A percentile compares a stretch with the other conserved stretches of the same genome.
Conservation (phyloP, 2,329 filamentous ascomycete genomes). For the Ceratocystis harringtonii region DNA sequence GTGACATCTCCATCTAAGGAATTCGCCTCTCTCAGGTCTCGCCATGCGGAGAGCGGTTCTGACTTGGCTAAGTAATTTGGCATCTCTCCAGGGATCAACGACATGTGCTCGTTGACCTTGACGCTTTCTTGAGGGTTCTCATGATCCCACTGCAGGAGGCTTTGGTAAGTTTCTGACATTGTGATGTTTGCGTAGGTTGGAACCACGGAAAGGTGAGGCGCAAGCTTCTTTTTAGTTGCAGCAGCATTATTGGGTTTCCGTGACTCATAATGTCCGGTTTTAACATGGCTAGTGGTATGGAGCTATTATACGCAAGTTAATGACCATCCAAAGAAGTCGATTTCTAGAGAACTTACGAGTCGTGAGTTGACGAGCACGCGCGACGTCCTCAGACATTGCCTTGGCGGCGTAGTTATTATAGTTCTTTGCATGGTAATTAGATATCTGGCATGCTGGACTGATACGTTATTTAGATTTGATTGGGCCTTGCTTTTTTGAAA, state of each 20-base stretch:
- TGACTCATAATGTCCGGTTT: too few species aligned
- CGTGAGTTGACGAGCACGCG: not conserved
- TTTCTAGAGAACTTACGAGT: not conserved
- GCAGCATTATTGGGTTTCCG: not conserved
- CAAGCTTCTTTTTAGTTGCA: not conserved
- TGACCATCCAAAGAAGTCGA: too few species aligned
- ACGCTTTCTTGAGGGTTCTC: constrained; percentile 6
- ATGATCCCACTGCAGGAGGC: constrained; percentile 8
- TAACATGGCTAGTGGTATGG: not conserved
- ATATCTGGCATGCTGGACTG: too few species aligned
- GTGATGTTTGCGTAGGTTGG: not conserved
- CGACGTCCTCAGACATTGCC: constrained; percentile 6
- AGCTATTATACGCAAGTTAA: not conserved
- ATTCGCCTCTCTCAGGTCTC: constrained; percentile 9
- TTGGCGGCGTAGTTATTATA: not conserved
- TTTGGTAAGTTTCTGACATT: not conserved
- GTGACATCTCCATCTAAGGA: not conserved
- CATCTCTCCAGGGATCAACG: constrained; percentile 6
- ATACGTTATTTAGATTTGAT: not conserved
- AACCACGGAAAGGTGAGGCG: not conserved
- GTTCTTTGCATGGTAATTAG: constrained; percentile 1
- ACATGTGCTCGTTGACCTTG: not conserved
- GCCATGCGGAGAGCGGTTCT: constrained; percentile 8
- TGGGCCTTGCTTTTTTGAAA: not conserved
- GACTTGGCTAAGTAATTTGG: constrained; percentile 10